These are phyloP conservation scores for Trichoderma erinaceum DNA, from an alignment of 495 filamentous ascomycete genomes.

Conservation along the genomic window DNA sequence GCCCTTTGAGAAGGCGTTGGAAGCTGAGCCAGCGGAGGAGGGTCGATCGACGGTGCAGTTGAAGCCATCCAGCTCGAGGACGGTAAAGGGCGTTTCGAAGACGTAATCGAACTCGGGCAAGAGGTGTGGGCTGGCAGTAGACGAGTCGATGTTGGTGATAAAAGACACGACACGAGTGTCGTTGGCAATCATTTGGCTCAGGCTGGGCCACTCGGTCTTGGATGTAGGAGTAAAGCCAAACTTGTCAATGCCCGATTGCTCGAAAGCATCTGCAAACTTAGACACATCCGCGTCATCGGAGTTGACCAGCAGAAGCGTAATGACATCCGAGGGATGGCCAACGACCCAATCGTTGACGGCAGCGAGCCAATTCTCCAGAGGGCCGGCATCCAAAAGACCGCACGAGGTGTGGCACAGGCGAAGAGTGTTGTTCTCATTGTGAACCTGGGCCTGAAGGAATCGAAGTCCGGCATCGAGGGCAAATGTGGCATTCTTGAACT, in stretches of 20 bases:
- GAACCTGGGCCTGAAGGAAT: slow-evolving; percentile 64
- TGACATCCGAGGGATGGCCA: slow-evolving; percentile 57
- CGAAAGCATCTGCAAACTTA: slow-evolving; percentile 50
- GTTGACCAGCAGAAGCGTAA: slow-evolving; percentile 66
- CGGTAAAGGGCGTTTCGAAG: slow-evolving; percentile 65
- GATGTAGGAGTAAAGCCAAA: slow-evolving; percentile 52
- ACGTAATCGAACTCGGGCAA: slow-evolving; percentile 62
- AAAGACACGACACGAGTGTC: slow-evolving; percentile 59
- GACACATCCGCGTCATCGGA: slow-evolving; percentile 46
- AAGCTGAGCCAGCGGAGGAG: slow-evolving; percentile 32
- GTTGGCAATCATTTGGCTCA: slow-evolving; percentile 52
- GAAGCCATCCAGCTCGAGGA: slow-evolving; percentile 44
- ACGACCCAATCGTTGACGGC: slow-evolving; percentile 61
- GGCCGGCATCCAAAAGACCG: slow-evolving; percentile 57
- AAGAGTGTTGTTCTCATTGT: slow-evolving; percentile 45
- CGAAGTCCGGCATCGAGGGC: slow-evolving; percentile 64
- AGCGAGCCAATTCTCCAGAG: slow-evolving; percentile 49
- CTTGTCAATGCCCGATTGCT: slow-evolving; percentile 45
- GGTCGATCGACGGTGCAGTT: slow-evolving; percentile 63
- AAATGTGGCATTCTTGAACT: slow-evolving; percentile 57
- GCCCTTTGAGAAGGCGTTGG: slow-evolving; percentile 38
- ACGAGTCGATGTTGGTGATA: slow-evolving; percentile 49
- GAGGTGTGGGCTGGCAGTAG: slow-evolving; percentile 51
- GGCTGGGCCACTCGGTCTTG: slow-evolving; percentile 55
- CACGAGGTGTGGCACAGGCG: slow-evolving; percentile 63